These are phyloP conservation scores for Betula pendula DNA, from an alignment of 306 rosid genomes.

Conservation along the genomic window DNA sequence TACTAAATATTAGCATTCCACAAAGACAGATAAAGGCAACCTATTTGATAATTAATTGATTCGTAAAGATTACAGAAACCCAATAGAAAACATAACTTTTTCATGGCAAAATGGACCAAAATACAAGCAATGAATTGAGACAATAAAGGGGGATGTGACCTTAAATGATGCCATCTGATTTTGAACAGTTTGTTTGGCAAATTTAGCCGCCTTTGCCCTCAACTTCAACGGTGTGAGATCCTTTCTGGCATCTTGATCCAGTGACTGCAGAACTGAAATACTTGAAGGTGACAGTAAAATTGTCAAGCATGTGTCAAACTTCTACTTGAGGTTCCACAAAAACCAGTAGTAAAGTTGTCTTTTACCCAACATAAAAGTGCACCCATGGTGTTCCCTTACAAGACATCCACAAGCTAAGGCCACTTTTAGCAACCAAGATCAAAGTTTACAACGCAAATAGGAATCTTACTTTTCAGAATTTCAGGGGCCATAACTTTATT, in stretches of 20 bases:
- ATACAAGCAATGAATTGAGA: constrained; percentile 22
- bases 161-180: constrained; percentile 93
- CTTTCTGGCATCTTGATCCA: constrained; percentile 81
- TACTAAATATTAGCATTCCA: background rate
- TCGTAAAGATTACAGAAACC: background rate
- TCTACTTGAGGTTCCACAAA: constrained; percentile 8
- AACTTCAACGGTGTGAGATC: constrained; percentile 81
- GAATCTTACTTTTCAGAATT: background rate
- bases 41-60: background rate
- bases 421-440: background rate
- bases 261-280: constrained; percentile 92
- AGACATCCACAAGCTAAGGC: constrained; percentile 9
- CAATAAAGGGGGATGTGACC: constrained; percentile 42
- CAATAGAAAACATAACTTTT: background rate
- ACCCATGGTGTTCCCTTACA: background rate
- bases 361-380: constrained; percentile 13
- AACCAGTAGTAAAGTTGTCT: background rate
- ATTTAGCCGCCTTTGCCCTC: constrained; percentile 93
- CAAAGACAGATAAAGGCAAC: background rate
- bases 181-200: constrained; percentile 90
- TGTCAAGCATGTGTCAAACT: constrained; percentile 17
- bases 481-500: background rate
- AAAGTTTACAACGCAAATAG: background rate
- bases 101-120: constrained; percentile 1
- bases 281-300: constrained; percentile 39